These are phyloP conservation scores for Penicilliopsis zonata DNA, from an alignment of 495 filamentous ascomycete genomes.

Conservation along the genomic window DNA sequence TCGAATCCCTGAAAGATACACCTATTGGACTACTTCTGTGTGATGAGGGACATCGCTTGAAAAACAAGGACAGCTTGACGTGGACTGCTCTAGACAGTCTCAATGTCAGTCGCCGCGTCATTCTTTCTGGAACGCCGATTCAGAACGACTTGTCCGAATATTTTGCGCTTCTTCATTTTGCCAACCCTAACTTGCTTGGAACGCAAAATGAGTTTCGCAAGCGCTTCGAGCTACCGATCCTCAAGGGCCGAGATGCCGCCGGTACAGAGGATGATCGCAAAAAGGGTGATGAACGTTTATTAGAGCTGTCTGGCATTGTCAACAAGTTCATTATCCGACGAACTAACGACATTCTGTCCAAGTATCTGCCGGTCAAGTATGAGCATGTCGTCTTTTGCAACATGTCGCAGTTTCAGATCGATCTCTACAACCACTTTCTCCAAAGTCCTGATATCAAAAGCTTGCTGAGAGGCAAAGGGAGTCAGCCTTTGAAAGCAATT, in stretches of 20 bases:
- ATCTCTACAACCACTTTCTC: constrained; percentile 94
- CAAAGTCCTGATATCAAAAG: constrained; percentile 90
- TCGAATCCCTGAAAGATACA: constrained; percentile 73
- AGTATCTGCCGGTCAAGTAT: constrained; percentile 97
- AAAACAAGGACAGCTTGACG: constrained; percentile 93
- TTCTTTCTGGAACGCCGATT: constrained; percentile 93
- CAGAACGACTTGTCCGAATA: constrained; percentile 98
- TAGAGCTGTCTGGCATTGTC: constrained; percentile 70
- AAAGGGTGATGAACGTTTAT: constrained; percentile 73
- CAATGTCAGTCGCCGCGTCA: constrained; percentile 84
- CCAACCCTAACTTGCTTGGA: constrained; percentile 86
- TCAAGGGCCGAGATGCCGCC: constrained; percentile 82
- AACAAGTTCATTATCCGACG: constrained; percentile 99
- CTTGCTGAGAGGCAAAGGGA: constrained; percentile 85
- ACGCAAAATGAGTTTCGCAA: constrained; percentile 90
- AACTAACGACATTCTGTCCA: constrained; percentile 95
- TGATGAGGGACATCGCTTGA: constrained; percentile 96
- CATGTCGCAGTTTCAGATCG: constrained; percentile 80
- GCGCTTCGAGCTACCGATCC: constrained; percentile 84
- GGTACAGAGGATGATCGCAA: constrained; percentile 73
- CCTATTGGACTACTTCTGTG: constrained; percentile 93
- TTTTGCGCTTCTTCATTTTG: constrained; percentile 91
- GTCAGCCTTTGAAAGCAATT: constrained; percentile 93
- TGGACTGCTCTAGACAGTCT: constrained; percentile 83
- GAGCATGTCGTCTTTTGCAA: constrained; percentile 99